Conservation (phyloP, 257 asterid species). For the Verbascum thapsus region DNA sequence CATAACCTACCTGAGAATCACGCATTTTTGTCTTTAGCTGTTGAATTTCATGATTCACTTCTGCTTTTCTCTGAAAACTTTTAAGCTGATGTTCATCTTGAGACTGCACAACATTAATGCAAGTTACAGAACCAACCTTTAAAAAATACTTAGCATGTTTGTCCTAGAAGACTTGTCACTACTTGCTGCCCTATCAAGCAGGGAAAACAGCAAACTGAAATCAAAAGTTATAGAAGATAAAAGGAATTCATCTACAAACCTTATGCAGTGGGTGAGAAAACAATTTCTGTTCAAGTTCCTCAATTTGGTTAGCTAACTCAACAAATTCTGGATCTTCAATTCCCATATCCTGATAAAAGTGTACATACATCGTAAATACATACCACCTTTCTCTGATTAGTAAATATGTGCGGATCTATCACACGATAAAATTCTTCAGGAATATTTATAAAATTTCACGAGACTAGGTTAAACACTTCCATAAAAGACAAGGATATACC, state of each 20-base stretch:
- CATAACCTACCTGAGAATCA: conserved; percentile 77
- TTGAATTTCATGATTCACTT: conserved; percentile 94
- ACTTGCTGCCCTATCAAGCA: conserved; percentile 5
- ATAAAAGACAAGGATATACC: background rate
- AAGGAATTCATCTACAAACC: conserved; percentile 44
- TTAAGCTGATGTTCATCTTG: conserved; percentile 80
- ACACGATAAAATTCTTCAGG: background rate
- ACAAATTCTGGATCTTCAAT: conserved; percentile 81
- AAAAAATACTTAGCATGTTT: conserved; percentile 19
- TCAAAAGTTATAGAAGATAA: conserved; percentile 20
- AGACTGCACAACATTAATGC: conserved; percentile 50
- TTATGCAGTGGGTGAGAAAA: conserved; percentile 79
- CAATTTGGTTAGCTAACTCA: conserved; percentile 67
- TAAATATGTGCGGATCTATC: conserved; percentile 11
- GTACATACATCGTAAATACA: conserved; percentile 14
- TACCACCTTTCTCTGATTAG: conserved; percentile 1
- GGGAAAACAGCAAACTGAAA: conserved; percentile 20
- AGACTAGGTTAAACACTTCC: conserved; percentile 1
- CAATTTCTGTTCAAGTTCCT: conserved; percentile 81
- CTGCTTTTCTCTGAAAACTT: conserved; percentile 91
- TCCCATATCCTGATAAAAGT: conserved; percentile 77
- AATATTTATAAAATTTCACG: background rate
- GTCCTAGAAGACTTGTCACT: background rate
- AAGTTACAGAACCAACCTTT: conserved; percentile 7
- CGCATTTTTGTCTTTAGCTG: conserved; percentile 91